phyloP scores from a whole-genome alignment of 345 rosid genomes.

The Zanthoxylum bungeanum region DNA sequence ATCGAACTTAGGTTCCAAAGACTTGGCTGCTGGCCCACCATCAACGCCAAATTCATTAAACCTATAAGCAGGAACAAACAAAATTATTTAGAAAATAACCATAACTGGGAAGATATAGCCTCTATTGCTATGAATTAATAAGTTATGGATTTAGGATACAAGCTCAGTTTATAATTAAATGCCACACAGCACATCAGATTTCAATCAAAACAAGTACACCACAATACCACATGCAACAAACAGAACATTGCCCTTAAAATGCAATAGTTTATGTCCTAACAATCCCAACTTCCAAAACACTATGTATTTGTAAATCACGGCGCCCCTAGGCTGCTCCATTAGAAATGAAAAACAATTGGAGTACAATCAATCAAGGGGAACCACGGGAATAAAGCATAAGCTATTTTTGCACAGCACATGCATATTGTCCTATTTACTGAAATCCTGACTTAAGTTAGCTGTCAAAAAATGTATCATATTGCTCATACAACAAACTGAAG shows the following conservation, averaged over 20 bases:
- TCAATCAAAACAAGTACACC: too few relatives aligned
- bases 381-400: too few relatives aligned
- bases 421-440: not conserved
- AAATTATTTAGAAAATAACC: not conserved
- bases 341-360: not conserved
- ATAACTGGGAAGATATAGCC: not conserved
- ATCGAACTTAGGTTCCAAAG: slow-evolving; percentile 41
- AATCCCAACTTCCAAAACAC: not conserved
- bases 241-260: not conserved
- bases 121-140: not conserved
- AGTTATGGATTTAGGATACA: too few relatives aligned
- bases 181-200: not conserved
- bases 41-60: slow-evolving; percentile 59
- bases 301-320: not conserved
- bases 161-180: too few relatives aligned
- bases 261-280: not conserved
- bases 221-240: not conserved
- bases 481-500: not conserved
- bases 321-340: not conserved
- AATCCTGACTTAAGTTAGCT: not conserved
- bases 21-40: slow-evolving; percentile 61
- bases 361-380: too few relatives aligned
- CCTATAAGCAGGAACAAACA: slow-evolving; percentile 29
- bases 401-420: not conserved
- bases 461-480: not conserved